Evolutionary conservation across 2,329 filamentous ascomycete species (phyloP).

Genomic region (Talaromyces sp.): DNA sequence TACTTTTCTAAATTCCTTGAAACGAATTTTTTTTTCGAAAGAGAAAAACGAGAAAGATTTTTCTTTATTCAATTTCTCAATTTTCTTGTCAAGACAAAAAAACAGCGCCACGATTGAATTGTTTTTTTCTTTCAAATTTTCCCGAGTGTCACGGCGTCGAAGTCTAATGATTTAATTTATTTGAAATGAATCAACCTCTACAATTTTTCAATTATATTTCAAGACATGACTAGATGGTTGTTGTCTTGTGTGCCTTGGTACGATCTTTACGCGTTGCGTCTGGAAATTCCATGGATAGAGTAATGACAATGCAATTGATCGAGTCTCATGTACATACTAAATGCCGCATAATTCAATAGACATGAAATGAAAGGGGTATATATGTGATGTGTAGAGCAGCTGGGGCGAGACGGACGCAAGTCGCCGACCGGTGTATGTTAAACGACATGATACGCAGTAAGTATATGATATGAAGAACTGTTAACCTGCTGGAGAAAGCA

Average conservation of each 20-base stretch:
- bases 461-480: neutral
- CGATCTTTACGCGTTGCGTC: no score
- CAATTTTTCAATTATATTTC: neutral
- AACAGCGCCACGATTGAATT: neutral
- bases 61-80: neutral
- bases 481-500: neutral
- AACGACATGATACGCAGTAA: neutral
- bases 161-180: slow-evolving; percentile 9
- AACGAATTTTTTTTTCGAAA: neutral
- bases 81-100: neutral
- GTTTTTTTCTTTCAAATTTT: neutral
- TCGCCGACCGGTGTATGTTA: neutral
- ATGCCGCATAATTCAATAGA: neutral
- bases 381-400: neutral
- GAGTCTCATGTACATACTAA: neutral
- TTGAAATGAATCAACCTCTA: neutral
- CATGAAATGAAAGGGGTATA: slow-evolving; percentile 1
- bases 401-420: neutral
- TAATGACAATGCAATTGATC: neutral
- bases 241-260: neutral
- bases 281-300: no score
- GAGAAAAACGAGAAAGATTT: neutral
- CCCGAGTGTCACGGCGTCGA: slow-evolving; percentile 6
- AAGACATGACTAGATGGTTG: neutral
- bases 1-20: slow-evolving; percentile 6